Base-by-base conservation (phyloP, 805 yeast species). In the Nematodospora valgi region DNA sequence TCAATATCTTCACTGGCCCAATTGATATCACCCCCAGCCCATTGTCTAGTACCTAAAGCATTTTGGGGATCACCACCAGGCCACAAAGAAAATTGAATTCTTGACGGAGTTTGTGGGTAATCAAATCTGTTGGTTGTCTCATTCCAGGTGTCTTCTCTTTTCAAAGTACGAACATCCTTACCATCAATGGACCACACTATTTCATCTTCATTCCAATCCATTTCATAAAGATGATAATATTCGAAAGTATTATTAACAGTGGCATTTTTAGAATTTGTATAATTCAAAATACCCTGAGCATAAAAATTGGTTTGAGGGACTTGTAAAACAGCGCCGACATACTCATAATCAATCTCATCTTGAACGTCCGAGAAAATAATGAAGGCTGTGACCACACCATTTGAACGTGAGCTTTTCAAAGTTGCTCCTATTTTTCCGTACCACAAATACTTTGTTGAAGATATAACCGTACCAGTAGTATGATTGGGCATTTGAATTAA, bases 271-370 rank as follows among this genome's bases (percentile, higher is more conserved):
- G 76, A 70, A 56, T 84, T 82, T 22, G 80, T 69, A 59, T 78
- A 85, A 67, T 85, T 75, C 52, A 79, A 66, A 21, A 66, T 58
- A 58, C 91, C 96, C 55, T 82, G 79, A 57, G 76, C 79, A 67
- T 85, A 89, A 70, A 56, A 88, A 63, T 89, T 89, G 18, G 88
- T 68, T 69, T 89, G 89, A 2, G 80, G 85, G 15, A 60, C 55
- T 21, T 72, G 70, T 51, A 85, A 60, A 51, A 83, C 76, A 51
- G 74, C 74, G 40, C 98, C 98, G 44, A 87, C 82, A 47, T 79
- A 82, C 66, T 89, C 96, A 53, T 62, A 80, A 73, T 89, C 97
- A 49, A 88, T 74, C 71, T 89, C 97, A 67, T 88, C 97, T 69
- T 85, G 79, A 27, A 82, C 86, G 54, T 85, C 84, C 6, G 95